phyloP scores from a whole-genome alignment of 2,329 filamentous ascomycete genomes.

The Fusarium fujikuroi region DNA sequence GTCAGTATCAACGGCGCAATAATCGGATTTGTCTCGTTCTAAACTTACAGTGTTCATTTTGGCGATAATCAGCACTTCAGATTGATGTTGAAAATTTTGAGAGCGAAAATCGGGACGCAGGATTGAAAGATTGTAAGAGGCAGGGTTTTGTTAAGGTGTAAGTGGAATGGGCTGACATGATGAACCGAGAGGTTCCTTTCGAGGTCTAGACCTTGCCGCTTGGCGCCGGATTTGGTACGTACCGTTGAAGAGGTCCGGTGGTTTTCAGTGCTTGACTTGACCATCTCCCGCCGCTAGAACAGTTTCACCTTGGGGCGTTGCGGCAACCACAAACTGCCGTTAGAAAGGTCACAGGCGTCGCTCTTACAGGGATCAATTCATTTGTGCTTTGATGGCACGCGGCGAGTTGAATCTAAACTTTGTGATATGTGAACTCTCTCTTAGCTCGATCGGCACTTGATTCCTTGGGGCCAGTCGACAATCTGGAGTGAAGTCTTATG shows the following conservation, averaged over 20 bases:
- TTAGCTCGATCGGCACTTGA: not conserved
- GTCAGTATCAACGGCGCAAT: constrained; percentile 37
- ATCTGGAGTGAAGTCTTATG: not conserved
- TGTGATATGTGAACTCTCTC: not conserved
- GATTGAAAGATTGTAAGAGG: constrained; percentile 31
- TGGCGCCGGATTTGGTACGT: constrained; percentile 38
- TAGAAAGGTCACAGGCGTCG: constrained; percentile 28
- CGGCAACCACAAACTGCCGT: constrained; percentile 38
- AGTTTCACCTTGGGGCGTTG: constrained; percentile 21
- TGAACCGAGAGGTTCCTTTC: constrained; percentile 31
- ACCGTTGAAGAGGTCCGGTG: constrained; percentile 1
- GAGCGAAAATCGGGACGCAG: constrained; percentile 26
- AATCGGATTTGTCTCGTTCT: not conserved
- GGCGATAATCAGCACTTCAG: constrained; percentile 10
- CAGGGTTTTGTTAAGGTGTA: constrained; percentile 43
- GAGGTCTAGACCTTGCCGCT: constrained; percentile 38
- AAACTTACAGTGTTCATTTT: constrained; percentile 67
- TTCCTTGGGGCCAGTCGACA: not conserved
- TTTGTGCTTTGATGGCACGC: constrained; percentile 1
- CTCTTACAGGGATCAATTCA: constrained; percentile 13
- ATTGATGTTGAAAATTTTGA: constrained; percentile 9
- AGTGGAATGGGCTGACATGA: constrained; percentile 46
- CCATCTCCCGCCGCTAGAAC: constrained; percentile 34
- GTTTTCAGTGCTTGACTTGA: not conserved
- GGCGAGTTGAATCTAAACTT: not conserved